Evolutionary conservation across 768 basidiomycete genomes (phyloP), one percentile per base, ranked within the genome.

Genomic region (Collybia sordida): DNA sequence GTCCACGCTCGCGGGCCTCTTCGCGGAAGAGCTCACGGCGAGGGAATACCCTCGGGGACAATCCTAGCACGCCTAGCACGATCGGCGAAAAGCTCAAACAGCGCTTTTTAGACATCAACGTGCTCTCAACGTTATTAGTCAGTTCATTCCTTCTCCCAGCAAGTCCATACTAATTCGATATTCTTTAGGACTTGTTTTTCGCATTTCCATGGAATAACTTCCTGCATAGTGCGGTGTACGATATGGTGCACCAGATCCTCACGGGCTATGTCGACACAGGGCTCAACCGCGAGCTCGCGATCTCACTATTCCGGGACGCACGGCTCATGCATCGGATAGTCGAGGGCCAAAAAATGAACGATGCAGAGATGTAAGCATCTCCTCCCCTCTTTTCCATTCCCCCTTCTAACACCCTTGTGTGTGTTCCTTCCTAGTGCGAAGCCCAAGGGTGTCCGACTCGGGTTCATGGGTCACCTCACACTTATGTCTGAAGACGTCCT

Each of bases 141-240:
- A 60, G 88, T 71, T 11, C 11, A 52, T 17, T 34, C n/a, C 39
- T 17, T 45, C 34, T 35, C 45, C 42, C 37, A 47, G 18, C 42
- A 19, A 8, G 27, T 19, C 51, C 46, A 35, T 4, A 9, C 21
- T 37, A 12, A 25, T 31, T 41, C 15, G 6, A 22, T 42, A 21
- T 39, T 17, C 45, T 39, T n/a, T 59, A 96, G 93, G 90, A 95
- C 59, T 76, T 98, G 31, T 98, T 98, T 75, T 98, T 98, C 64
- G 86, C 89, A 52, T 97, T 88, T 60, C 94, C 95, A 0, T 93
- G 91, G 88, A 98, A 99, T 69, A 98, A 98, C 64, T 98, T 98
- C 66, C 71, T 98, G 24, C 97, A 99, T 64, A 93, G 91, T 60
- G 88, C 94, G 24, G 93, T 97, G 15, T 98, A 98, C 63, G 97